A percentile compares a stretch with the other conserved stretches of the same genome.
phyloP scores from a whole-genome alignment of 1,139 yeast genomes.

The Hyphopichia burtonii region DNA sequence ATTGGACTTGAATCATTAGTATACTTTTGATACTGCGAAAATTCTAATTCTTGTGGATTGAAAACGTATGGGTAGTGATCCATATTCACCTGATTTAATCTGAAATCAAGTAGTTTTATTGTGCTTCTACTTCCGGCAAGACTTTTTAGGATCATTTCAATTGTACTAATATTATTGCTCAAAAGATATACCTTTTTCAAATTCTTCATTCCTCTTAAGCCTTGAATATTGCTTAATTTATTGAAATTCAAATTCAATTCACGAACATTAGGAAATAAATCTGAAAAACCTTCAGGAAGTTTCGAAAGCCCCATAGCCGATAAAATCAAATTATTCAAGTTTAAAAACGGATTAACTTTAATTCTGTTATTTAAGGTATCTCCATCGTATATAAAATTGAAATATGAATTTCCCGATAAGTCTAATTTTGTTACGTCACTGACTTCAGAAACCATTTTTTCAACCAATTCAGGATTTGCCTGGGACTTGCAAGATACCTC shows the following conservation, averaged over 20 bases:
- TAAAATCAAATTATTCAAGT: slow-evolving; percentile 38
- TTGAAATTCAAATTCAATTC: slow-evolving; percentile 55
- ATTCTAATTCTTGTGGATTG: slow-evolving; percentile 43
- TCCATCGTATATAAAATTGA: slow-evolving; percentile 6
- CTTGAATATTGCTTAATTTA: slow-evolving; percentile 28
- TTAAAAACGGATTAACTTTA: slow-evolving; percentile 24
- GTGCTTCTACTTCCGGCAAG: slow-evolving; percentile 29
- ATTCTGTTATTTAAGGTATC: background rate
- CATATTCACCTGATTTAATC: slow-evolving; percentile 50
- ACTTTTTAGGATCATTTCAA: slow-evolving; percentile 34
- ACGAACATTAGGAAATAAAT: slow-evolving; percentile 45
- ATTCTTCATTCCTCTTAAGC: slow-evolving; percentile 27
- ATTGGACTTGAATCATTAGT: slow-evolving; percentile 25
- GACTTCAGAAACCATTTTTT: slow-evolving; percentile 15
- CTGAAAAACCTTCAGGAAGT: slow-evolving; percentile 36
- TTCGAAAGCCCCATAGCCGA: slow-evolving; percentile 43
- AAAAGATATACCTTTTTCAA: slow-evolving; percentile 43
- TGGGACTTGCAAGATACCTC: slow-evolving; percentile 45
- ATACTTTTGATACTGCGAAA: slow-evolving; percentile 12
- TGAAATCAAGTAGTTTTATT: slow-evolving; percentile 43
- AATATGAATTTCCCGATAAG: slow-evolving; percentile 35
- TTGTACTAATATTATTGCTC: slow-evolving; percentile 41
- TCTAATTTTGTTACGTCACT: slow-evolving; percentile 30
- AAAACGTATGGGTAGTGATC: slow-evolving; percentile 55
- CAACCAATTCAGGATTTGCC: slow-evolving; percentile 16